A percentile compares a stretch with the other conserved stretches of the same genome.
Evolutionary conservation across 2,329 filamentous ascomycete genomes (phyloP).

Genomic region (Trichoderma simmonsii): DNA sequence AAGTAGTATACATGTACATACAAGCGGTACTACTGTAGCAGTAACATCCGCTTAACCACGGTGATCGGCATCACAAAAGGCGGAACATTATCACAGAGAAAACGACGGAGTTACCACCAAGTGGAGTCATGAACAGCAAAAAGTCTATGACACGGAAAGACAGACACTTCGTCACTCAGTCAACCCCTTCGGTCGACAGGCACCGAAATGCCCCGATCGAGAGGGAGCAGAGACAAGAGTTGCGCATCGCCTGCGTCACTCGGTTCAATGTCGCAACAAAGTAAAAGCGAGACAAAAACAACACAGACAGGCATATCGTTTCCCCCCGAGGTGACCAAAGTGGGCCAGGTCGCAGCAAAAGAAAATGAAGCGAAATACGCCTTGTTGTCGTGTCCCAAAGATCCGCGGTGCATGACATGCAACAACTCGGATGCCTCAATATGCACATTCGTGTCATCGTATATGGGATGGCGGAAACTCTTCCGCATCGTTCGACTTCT

Average conservation of each 20-base stretch:
- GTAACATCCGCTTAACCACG: not conserved
- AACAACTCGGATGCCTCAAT: not conserved
- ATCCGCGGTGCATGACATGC: conserved; percentile 4
- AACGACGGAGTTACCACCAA: not conserved
- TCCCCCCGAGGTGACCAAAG: not conserved
- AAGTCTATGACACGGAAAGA: not conserved
- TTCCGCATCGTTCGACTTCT: not conserved
- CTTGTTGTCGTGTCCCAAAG: not conserved
- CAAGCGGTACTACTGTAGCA: not conserved
- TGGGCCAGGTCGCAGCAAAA: not conserved
- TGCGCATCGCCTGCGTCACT: not conserved
- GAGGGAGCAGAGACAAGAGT: not conserved
- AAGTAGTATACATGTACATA: not conserved
- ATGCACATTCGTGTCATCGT: conserved; percentile 1
- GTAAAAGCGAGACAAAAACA: not conserved
- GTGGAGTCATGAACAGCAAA: not conserved
- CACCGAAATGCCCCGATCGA: not conserved
- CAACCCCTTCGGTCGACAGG: not conserved
- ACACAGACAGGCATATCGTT: not conserved
- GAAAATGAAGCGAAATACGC: not conserved
- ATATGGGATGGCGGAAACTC: not conserved
- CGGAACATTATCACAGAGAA: not conserved
- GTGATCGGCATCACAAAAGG: not conserved
- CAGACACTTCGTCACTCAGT: not conserved
- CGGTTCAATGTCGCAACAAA: not conserved